Conservation (phyloP, 2,329 filamentous ascomycete species). For the Sporothrix luriei region DNA sequence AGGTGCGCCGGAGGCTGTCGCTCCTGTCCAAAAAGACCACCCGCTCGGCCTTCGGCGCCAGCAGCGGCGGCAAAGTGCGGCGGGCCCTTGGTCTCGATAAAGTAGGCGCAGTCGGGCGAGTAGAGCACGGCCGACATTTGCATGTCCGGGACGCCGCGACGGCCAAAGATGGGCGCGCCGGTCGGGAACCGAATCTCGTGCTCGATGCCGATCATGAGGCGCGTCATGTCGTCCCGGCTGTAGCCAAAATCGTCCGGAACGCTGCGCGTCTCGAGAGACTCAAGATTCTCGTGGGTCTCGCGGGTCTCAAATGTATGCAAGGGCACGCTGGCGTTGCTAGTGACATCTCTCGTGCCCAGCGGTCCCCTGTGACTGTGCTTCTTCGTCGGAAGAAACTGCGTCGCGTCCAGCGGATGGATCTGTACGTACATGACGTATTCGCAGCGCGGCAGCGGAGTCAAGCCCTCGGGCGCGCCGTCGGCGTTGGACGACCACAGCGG, state of each 20-base stretch:
- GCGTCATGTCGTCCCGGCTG: constrained; percentile 35
- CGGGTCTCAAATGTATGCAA: background rate
- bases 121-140: constrained; percentile 66
- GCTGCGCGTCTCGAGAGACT: background rate
- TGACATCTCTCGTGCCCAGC: background rate
- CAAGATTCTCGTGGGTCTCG: background rate
- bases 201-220: constrained; percentile 54
- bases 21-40: background rate
- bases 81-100: constrained; percentile 66
- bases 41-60: constrained; percentile 42
- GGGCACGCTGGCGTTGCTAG: background rate
- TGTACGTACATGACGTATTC: constrained; percentile 89
- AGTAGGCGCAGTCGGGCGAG: constrained; percentile 69
- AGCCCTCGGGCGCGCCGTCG: constrained; percentile 61
- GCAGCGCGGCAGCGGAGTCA: constrained; percentile 71
- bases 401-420: constrained; percentile 59
- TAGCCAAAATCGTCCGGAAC: constrained; percentile 28
- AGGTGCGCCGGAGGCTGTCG: constrained; percentile 49
- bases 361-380: background rate
- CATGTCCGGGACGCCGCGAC: constrained; percentile 53
- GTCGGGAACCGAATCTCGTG: constrained; percentile 63
- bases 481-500: constrained; percentile 75
- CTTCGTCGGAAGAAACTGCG: constrained; percentile 38
- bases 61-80: constrained; percentile 56
- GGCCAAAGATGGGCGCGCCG: constrained; percentile 58